phyloP scores from a whole-genome alignment of 2,329 filamentous ascomycete genomes.

The Talaromyces sp. region DNA sequence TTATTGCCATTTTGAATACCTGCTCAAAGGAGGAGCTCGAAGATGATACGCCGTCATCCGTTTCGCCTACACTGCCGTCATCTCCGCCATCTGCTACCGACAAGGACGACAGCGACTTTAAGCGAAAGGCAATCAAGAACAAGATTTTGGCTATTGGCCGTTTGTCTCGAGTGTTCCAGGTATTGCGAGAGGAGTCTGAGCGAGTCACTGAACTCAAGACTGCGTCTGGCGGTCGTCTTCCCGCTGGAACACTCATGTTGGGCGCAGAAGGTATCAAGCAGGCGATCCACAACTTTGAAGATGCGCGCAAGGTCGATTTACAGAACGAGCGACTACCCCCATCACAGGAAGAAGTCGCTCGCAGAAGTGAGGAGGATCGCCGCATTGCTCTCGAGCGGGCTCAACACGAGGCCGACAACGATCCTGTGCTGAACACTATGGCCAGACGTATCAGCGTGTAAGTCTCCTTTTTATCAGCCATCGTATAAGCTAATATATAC shows the following conservation, averaged over 20 bases:
- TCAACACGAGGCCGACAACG: conserved; percentile 84
- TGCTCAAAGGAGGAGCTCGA: conserved; percentile 99
- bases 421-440: conserved; percentile 78
- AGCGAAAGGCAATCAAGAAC: conserved; percentile 97
- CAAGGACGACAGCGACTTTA: conserved; percentile 66
- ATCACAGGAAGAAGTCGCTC: conserved; percentile 83
- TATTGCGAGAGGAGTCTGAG: conserved; percentile 94
- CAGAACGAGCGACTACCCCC: conserved; percentile 95
- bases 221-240: conserved; percentile 84
- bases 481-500: conserved; percentile 3
- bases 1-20: conserved; percentile 95
- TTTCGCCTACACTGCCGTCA: conserved; percentile 63
- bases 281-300: conserved; percentile 93
- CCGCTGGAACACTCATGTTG: conserved; percentile 94
- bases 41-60: conserved; percentile 75
- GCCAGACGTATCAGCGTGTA: conserved; percentile 95
- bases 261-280: conserved; percentile 98
- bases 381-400: conserved; percentile 82
- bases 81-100: conserved; percentile 72
- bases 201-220: conserved; percentile 97
- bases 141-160: conserved; percentile 98
- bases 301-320: conserved; percentile 91
- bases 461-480: conserved; percentile 42
- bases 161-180: conserved; percentile 96
- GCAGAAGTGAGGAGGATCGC: conserved; percentile 76